These are phyloP conservation scores for Fusarium piperis DNA, from an alignment of 2,329 filamentous ascomycete genomes.

Conservation along the genomic window DNA sequence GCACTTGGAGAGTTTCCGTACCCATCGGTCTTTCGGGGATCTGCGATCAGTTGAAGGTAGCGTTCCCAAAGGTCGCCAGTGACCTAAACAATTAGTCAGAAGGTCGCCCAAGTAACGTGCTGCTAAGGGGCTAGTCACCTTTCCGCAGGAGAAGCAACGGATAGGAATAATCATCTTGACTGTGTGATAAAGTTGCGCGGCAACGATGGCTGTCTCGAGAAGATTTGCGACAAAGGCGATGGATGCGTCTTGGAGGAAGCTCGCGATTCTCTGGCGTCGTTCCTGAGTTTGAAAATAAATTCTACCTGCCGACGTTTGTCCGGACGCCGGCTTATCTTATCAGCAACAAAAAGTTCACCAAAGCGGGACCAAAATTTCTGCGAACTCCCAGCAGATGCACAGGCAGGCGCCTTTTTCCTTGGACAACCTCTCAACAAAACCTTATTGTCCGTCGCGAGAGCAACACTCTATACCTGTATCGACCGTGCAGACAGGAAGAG, in stretches of 20 bases:
- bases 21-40: slow-evolving; percentile 76
- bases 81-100: slow-evolving; percentile 69
- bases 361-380: slow-evolving; percentile 54
- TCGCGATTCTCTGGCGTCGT: slow-evolving; percentile 27
- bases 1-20: slow-evolving; percentile 52
- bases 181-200: slow-evolving; percentile 22
- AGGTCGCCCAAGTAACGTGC: slow-evolving; percentile 15
- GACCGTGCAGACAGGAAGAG: slow-evolving; percentile 12
- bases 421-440: slow-evolving; percentile 17
- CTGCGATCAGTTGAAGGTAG: slow-evolving; percentile 88
- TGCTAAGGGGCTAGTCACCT: slow-evolving; percentile 67
- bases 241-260: slow-evolving; percentile 29
- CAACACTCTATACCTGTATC: slow-evolving; percentile 15
- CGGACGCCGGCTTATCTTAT: slow-evolving; percentile 52
- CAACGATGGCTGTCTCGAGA: slow-evolving; percentile 12
- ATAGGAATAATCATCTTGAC: slow-evolving; percentile 96
- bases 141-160: slow-evolving; percentile 98
- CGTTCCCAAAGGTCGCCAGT: slow-evolving; percentile 97
- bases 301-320: slow-evolving; percentile 45
- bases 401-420: slow-evolving; percentile 28
- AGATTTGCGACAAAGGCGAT: slow-evolving; percentile 37
- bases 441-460: slow-evolving; percentile 26
- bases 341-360: slow-evolving; percentile 50
- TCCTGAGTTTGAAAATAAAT: slow-evolving; percentile 40
- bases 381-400: slow-evolving; percentile 33